A percentile compares a stretch with the other conserved stretches of the same genome.
Conservation (phyloP, 73 alveolate species). For the Paramecium sexaurelia region DNA sequence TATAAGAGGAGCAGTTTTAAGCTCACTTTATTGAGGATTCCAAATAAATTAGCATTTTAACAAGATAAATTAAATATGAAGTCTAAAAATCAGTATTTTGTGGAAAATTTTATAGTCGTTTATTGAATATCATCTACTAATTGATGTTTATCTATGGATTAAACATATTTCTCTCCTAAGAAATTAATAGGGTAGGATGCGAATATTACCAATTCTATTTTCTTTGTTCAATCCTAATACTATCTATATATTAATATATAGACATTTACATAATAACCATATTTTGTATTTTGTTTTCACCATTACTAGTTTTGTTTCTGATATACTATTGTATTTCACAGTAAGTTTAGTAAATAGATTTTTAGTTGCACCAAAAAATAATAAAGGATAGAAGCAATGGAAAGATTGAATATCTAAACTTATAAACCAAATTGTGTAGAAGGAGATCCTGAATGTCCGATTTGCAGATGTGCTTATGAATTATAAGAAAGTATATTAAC, state of each 20-base stretch:
- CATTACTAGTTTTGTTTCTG: background rate
- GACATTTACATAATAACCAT: background rate
- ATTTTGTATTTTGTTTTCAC: conserved; percentile 1
- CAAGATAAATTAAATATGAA: conserved; percentile 35
- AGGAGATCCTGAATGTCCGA: conserved; percentile 17
- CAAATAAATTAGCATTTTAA: background rate
- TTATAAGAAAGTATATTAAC: background rate
- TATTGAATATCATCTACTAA: background rate
- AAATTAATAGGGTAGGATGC: background rate
- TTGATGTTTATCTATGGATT: background rate
- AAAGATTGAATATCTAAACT: background rate
- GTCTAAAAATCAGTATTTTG: background rate
- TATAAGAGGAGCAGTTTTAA: background rate
- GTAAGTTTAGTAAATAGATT: background rate
- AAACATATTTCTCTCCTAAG: background rate
- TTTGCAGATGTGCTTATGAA: conserved; percentile 37
- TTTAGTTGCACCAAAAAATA: conserved; percentile 7
- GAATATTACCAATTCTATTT: background rate
- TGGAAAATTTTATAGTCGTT: background rate
- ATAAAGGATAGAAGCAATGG: background rate
- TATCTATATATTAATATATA: background rate
- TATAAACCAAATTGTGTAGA: background rate
- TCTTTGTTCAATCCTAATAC: background rate
- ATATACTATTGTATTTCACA: background rate
- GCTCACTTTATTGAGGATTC: conserved; percentile 32